phyloP scores from a whole-genome alignment of 768 basidiomycete species.

The Auriscalpium vulgare region DNA sequence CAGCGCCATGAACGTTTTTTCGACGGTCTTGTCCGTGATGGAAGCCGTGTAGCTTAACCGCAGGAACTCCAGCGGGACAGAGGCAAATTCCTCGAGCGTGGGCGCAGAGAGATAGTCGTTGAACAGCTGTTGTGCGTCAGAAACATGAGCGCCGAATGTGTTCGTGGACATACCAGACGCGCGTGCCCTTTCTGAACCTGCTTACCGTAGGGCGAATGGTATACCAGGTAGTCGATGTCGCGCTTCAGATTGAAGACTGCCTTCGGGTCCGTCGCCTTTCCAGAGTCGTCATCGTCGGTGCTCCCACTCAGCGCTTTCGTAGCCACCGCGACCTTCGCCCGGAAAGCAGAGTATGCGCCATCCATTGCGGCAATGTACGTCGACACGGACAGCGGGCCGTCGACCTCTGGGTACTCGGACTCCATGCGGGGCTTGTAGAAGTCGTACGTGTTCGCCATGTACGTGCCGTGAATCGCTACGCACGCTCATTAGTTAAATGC shows the following conservation, averaged over 20 bases:
- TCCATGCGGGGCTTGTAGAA: conserved; percentile 97
- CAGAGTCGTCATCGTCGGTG: conserved; percentile 23
- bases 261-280: conserved; percentile 21
- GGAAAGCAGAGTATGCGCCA: conserved; percentile 74
- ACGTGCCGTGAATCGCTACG: conserved; percentile 85
- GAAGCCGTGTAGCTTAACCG: conserved; percentile 58
- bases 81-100: conserved; percentile 62
- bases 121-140: conserved; percentile 32
- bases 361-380: conserved; percentile 93
- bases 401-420: conserved; percentile 92
- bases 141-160: conserved; percentile 1
- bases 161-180: conserved; percentile 46
- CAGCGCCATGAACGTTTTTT: conserved; percentile 84
- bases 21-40: conserved; percentile 88
- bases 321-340: conserved; percentile 66
- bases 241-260: conserved; percentile 57
- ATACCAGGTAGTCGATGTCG: conserved; percentile 82
- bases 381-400: conserved; percentile 91
- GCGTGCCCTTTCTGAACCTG: conserved; percentile 95
- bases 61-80: conserved; percentile 58
- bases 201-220: conserved; percentile 98
- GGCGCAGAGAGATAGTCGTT: conserved; percentile 87
- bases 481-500: conserved; percentile 1
- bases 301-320: conserved; percentile 28
- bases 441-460: conserved; percentile 97